Percentiles rank a stretch among this genome's conserved stretches.
Evolutionary conservation across 345 rosid genomes (phyloP).

Genomic region (Litchi chinensis): DNA sequence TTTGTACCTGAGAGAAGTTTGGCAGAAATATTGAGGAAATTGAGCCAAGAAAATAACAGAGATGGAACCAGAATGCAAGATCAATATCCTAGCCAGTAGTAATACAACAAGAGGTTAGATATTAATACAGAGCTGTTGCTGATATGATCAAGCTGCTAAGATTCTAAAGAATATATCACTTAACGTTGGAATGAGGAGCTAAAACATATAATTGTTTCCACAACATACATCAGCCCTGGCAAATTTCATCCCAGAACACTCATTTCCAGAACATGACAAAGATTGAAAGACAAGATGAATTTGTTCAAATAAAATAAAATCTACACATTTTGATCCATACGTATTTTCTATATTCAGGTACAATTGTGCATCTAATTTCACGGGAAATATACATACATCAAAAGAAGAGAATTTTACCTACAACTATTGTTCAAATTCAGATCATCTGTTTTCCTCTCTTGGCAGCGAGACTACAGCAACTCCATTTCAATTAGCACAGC

Average conservation of each 20-base stretch:
- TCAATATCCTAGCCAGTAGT: no score
- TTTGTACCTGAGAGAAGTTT: background rate
- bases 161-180: no score
- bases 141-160: background rate
- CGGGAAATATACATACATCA: slow-evolving; percentile 14
- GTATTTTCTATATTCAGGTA: background rate
- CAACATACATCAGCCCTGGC: background rate
- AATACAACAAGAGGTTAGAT: no score
- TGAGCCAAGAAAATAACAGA: background rate
- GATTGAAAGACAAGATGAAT: background rate
- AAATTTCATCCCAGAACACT: background rate
- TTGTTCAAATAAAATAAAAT: background rate
- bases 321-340: background rate
- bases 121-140: no score
- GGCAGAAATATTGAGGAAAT: no score
- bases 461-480: background rate
- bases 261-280: background rate
- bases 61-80: background rate
- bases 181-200: no score
- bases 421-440: background rate
- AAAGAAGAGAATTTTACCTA: slow-evolving; percentile 9
- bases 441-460: background rate
- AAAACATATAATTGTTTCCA: background rate
- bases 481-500: background rate
- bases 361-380: background rate